Base-by-base conservation (phyloP, 116 monocot species). In the Papilionanthe hybrid region DNA sequence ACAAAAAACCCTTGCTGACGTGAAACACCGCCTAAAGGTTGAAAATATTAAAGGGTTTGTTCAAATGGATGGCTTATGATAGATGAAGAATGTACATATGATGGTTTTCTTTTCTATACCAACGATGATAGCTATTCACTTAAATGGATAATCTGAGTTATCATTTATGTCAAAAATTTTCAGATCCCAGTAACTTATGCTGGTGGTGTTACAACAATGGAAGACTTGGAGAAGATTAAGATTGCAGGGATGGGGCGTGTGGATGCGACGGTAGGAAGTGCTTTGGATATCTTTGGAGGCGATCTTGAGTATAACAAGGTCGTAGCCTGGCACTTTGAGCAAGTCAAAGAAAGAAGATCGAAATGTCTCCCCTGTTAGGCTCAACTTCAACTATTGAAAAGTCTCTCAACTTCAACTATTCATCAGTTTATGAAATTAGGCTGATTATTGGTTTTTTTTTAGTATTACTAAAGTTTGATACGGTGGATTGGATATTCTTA, bases 131-230 rank as follows among this genome's bases (percentile, higher is more conserved):
- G 49, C 2, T 11, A 49, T 53, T 53, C 15, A 53, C 15, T 53
- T 53, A 15, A 7, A 45, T 17, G 13, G 53, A 53, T 18, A 17
- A 13, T 53, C 18, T 49, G 3, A 53, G 15, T 12, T 53, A 53
- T 53, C 63, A 25, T 22, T 9, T 4, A 18, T 69, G 69, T 17
- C 37, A 22, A 44, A 73, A 42, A 44, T 85, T 67, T 55, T 82
- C 77, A 97, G 97, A 97, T 94, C 80, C 87, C 97, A 7, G 94
- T 90, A 42, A 97, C 97, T 75, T 97, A 97, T 80, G 97, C 97
- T 56, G 94, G 97, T 27, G 97, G 97, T 0, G 97, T 94, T 7
- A 86, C 92, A 17, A 87, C 85, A 71, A 88, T 97, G 84, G 86
- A 75, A 18, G 97, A 97, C 76, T 78, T 97, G 57, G 92, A 97